Base-by-base conservation (phyloP, 2,329 filamentous ascomycete genomes). In the Aureobasidium subglaciale region DNA sequence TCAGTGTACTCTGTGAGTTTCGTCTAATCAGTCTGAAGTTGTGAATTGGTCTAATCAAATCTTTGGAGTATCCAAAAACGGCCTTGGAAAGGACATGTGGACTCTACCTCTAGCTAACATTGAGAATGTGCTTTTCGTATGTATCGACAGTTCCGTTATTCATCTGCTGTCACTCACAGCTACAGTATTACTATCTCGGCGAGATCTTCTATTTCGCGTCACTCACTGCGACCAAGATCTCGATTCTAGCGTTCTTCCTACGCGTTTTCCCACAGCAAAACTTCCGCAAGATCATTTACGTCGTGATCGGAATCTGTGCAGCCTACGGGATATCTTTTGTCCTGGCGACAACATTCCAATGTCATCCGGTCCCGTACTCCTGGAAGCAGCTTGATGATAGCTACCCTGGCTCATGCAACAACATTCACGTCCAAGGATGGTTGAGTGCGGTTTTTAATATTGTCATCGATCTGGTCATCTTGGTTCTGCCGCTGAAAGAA, bases 151-250 rank as follows among this genome's bases (percentile, higher is more conserved):
- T 24, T 34, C 4, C 7, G n/a, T 10, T 5, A 24, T 24, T 20
- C 11, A 20, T 2, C 2, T 3, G 5, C 25, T 52, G 35, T 41
- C 35, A 24, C 2, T n/a, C n/a, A n/a, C n/a, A n/a, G 5, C 8
- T 11, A 7, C 16, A 52, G 48, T 52, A 52, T 8, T 52, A 52
- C 11, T 52, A 52, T 41, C 35, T 52, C 2, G 48, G 48, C 16
- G 48, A 52, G 18, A 52, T 67, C 20, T 59, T 68, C 18, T 68
- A 68, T 58, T 67, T 68, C 56, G 53, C 66, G 6, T 63, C 65
- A 8, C 59, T 67, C 20, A 62, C 62, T 57, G 62, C 69, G 38
- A 69, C 65, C 58, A 71, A 71, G 57, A 61, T 66, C 6, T 67
- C 67, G 3, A 64, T 70, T 25, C 60, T 68, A 8, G 63, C 63